These are phyloP conservation scores for Hypholoma sublateritium DNA, from an alignment of 768 basidiomycete genomes.

Conservation along the genomic window DNA sequence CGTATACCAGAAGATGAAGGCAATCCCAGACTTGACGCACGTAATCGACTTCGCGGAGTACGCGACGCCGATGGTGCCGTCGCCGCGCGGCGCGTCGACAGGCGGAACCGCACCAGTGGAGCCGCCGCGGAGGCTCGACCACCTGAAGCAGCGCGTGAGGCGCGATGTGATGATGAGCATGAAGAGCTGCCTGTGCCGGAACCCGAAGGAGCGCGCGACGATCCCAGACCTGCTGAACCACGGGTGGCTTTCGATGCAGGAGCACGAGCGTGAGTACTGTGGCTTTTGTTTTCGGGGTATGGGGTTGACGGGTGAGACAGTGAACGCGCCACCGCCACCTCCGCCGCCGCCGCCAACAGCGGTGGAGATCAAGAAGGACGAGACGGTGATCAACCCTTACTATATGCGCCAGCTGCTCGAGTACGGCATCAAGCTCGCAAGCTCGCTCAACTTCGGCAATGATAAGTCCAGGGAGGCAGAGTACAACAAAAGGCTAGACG, in stretches of 20 bases:
- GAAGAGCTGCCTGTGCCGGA: conserved; percentile 75
- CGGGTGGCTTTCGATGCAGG: conserved; percentile 72
- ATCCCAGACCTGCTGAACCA: conserved; percentile 86
- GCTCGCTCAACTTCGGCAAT: conserved; percentile 27
- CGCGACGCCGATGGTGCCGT: conserved; percentile 51
- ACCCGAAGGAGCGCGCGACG: conserved; percentile 80
- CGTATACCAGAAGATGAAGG: conserved; percentile 88
- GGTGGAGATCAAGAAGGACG: conserved; percentile 42
- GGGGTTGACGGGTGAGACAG: background rate
- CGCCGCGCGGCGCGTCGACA: conserved; percentile 30
- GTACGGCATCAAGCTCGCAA: conserved; percentile 69
- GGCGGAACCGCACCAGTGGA: conserved; percentile 28
- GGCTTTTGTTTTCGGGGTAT: background rate
- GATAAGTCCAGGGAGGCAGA: conserved; percentile 44
- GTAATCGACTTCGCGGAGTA: conserved; percentile 82
- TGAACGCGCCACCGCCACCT: background rate
- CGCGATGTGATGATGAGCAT: conserved; percentile 78
- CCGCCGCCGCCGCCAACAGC: conserved; percentile 14
- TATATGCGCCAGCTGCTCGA: conserved; percentile 76
- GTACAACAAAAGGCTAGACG: conserved; percentile 25
- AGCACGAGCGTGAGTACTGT: conserved; percentile 54
- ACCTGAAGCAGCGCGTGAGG: conserved; percentile 70
- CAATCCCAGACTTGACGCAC: conserved; percentile 79
- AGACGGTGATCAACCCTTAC: conserved; percentile 75
- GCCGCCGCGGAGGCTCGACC: conserved; percentile 60